phyloP scores from a whole-genome alignment of 106 monocot genomes.

The Dactylorhiza incarnata region DNA sequence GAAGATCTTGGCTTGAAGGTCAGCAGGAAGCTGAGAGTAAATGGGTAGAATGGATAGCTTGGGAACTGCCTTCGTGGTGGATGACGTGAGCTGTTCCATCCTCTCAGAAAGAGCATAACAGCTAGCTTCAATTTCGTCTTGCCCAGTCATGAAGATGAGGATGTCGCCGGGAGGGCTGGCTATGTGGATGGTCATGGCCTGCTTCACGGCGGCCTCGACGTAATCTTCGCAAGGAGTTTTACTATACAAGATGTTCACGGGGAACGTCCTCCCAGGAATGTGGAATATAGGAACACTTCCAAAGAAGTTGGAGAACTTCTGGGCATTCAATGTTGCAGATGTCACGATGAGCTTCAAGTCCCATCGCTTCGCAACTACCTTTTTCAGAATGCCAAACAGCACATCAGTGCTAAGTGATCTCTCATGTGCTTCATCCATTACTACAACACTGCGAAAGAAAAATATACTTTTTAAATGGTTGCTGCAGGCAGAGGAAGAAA shows the following conservation, averaged over 20 bases:
- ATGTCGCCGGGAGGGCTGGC: constrained; percentile 88
- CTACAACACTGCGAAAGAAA: constrained; percentile 54
- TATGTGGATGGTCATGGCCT: constrained; percentile 90
- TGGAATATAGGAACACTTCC: constrained; percentile 88
- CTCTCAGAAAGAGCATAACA: constrained; percentile 92
- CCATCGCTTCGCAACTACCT: constrained; percentile 81
- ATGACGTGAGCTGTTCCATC: constrained; percentile 76
- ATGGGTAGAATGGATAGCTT: constrained; percentile 89
- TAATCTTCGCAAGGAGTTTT: constrained; percentile 97
- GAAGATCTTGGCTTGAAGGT: constrained; percentile 91
- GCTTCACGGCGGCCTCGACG: constrained; percentile 97
- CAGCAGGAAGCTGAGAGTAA: constrained; percentile 93
- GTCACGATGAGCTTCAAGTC: constrained; percentile 99
- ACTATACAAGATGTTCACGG: constrained; percentile 79
- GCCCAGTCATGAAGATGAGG: constrained; percentile 96
- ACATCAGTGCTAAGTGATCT: constrained; percentile 92
- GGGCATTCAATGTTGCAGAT: constrained; percentile 92
- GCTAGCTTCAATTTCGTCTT: constrained; percentile 94
- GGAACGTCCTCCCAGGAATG: constrained; percentile 93
- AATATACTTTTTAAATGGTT: not conserved
- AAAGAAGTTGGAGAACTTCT: constrained; percentile 94
- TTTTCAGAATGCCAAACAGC: constrained; percentile 90
- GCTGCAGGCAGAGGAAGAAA: not conserved
- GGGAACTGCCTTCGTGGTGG: constrained; percentile 59
- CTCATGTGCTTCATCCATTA: constrained; percentile 99